Conservation (phyloP, 2,329 filamentous ascomycete species). For the Purpureocillium takamizusanense region DNA sequence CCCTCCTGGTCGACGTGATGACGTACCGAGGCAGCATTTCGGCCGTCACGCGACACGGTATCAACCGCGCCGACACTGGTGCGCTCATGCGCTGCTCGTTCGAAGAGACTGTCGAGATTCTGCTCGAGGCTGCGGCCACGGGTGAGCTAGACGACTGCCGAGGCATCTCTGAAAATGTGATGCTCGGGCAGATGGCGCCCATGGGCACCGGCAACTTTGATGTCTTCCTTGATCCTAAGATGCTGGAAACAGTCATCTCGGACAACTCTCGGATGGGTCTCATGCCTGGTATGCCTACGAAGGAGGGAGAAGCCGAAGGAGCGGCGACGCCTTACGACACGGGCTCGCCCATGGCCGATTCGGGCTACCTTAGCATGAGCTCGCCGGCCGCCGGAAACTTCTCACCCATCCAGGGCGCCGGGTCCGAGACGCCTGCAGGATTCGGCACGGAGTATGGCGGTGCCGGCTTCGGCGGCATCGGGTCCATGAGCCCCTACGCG, state of each 20-base stretch:
- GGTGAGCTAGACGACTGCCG: slow-evolving; percentile 96
- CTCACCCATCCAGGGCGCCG: slow-evolving; percentile 68
- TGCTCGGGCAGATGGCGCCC: slow-evolving; percentile 92
- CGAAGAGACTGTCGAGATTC: slow-evolving; percentile 97
- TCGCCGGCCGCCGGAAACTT: slow-evolving; percentile 58
- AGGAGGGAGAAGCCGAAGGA: slow-evolving; percentile 67
- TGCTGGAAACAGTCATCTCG: slow-evolving; percentile 90
- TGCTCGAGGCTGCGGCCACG: slow-evolving; percentile 87
- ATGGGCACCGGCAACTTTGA: slow-evolving; percentile 97
- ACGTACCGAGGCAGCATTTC: slow-evolving; percentile 89
- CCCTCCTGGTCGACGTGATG: slow-evolving; percentile 94
- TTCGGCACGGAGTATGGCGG: slow-evolving; percentile 55
- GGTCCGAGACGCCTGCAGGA: slow-evolving; percentile 60
- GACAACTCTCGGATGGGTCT: slow-evolving; percentile 82
- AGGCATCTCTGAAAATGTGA: slow-evolving; percentile 97
- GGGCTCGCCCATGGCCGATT: slow-evolving; percentile 68
- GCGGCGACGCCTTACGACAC: slow-evolving; percentile 92
- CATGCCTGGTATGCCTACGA: slow-evolving; percentile 69
- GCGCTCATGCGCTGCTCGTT: slow-evolving; percentile 99
- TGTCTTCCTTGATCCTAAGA: slow-evolving; percentile 83
- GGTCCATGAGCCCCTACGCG: slow-evolving; percentile 55
- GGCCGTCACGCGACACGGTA: slow-evolving; percentile 94
- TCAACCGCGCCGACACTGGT: slow-evolving; percentile 95
- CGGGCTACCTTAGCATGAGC: slow-evolving; percentile 54
- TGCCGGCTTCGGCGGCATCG: slow-evolving; percentile 39